Evolutionary conservation across 1,284 basidiomycete species (phyloP), one percentile per base, ranked within the genome.

Genomic region (Ganoderma meredithae): DNA sequence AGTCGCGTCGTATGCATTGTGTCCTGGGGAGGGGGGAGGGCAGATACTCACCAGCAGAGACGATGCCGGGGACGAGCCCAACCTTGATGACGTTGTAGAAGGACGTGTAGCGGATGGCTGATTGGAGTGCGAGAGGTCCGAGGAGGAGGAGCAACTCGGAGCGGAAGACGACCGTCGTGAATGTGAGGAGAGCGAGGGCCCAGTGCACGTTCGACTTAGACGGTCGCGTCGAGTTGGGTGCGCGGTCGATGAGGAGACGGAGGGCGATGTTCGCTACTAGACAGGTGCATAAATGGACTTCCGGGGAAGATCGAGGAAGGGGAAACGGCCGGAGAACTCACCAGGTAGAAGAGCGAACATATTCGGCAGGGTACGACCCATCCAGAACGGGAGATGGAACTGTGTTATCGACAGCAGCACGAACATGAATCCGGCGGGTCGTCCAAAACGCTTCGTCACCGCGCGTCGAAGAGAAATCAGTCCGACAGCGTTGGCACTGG

Each of bases 321-420:
- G 17, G 22, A 15, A 43, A 31, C n/a, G 12, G 31, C 52, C 7
- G 25, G 41, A 31, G 15, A 44, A 77, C 86, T 63, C 72, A 96
- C 95, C 91, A 63, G 91, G 88, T 10, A 93, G 84, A 22, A 97
- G 83, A 3, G 96, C 96, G 71, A 96, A 90, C 88, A 96, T 97
- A 79, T 99, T 99, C 0, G 97, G 97, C 17, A 98, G 82, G 0
- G 97, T 98, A 59, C 97, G 84, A 3, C 95, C 90, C 81, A 95
- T 93, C 91, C 96, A 99, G 79, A 96, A 99, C 3, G 91, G 90
- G 13, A 96, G 79, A 79, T 99, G 97, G 77, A 98, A 99, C 78
- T 98, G 96, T 0, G 89, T 88, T 68, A 90, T 86, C 1, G 90
- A 90, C 27, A 98, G 77, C 0, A 95, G 67, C 1, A 88, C 79